A percentile compares a stretch with the other conserved stretches of the same genome.
phyloP scores from a whole-genome alignment of 208 protist species.

The Trypanosoma conorhini region DNA sequence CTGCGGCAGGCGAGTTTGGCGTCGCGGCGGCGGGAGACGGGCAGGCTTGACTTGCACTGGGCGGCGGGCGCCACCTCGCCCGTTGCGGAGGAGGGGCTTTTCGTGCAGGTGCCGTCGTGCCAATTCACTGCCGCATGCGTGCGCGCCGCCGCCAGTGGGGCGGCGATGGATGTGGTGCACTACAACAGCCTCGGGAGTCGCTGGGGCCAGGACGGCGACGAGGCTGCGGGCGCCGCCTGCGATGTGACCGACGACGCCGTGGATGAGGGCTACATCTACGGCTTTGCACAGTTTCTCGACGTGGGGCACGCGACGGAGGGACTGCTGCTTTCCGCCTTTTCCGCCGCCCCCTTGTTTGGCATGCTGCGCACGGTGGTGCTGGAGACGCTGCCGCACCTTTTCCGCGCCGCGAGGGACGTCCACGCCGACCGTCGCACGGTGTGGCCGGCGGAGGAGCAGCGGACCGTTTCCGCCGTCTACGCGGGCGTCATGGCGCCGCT shows the following conservation, averaged over 20 bases:
- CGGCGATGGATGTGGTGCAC: slow-evolving; percentile 35
- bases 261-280: slow-evolving; percentile 53
- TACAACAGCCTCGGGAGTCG: slow-evolving; percentile 26
- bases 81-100: slow-evolving; percentile 61
- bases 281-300: slow-evolving; percentile 44
- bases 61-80: slow-evolving; percentile 19
- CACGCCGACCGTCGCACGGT: not conserved
- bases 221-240: not conserved
- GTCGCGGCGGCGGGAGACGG: slow-evolving; percentile 14
- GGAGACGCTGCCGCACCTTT: slow-evolving; percentile 39
- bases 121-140: slow-evolving; percentile 38
- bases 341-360: slow-evolving; percentile 48
- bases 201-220: slow-evolving; percentile 1
- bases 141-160: slow-evolving; percentile 13
- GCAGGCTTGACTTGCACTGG: slow-evolving; percentile 30
- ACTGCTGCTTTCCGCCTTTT: slow-evolving; percentile 48
- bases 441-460: slow-evolving; percentile 26
- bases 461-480: slow-evolving; percentile 20
- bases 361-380: slow-evolving; percentile 51
- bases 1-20: slow-evolving; percentile 16
- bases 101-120: slow-evolving; percentile 52
- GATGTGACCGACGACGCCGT: slow-evolving; percentile 5
- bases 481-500: slow-evolving; percentile 34
- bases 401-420: slow-evolving; percentile 4
- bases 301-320: slow-evolving; percentile 17